Base-by-base conservation (phyloP, 2,329 filamentous ascomycete genomes). In the Cordyceps tenuipes region DNA sequence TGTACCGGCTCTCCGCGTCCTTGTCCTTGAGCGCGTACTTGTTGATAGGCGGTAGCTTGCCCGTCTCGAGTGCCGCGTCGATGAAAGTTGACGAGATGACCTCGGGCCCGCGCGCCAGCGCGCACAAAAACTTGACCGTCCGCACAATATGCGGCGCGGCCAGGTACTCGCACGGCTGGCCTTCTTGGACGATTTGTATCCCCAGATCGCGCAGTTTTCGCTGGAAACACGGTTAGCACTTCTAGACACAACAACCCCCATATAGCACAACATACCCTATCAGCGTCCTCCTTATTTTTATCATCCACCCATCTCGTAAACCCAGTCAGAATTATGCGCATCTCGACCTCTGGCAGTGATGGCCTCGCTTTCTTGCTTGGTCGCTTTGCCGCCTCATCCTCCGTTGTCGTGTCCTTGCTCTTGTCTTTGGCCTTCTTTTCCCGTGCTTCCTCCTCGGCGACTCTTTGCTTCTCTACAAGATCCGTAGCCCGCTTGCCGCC, bases 51-150 rank as follows among this genome's bases (percentile, higher is more conserved):
- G 88, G 83, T 9, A 89, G 70, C 67, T 85, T 79, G 63, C 88
- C 84, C 36, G 84, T 78, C 50, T 89, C 84, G 12, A 97, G 78
- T 51, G 88, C 90, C 26, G 83, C 79, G 60, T 93, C 89, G 61
- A 99, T 83, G 71, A 91, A 99, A 9, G 83, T 80, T 0, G 87
- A 88, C 50, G 85, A 86, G 58, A 97, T 82, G 48, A 97, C 83
- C 1, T 83, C 81, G 0, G 91, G 90, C 0, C 89, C 91, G 62
- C 85, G 86, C 19, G 94, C 91, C 31, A 99, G 77, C 13, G 91
- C 91, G 63, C 87, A 88, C 54, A 97, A 86, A 70, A 99, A 99
- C 70, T 99, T 99, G 70, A 90, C 86, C 0, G 94, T 99, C 43
- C 94, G 88, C 39, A 97, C 84, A 63, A 97, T 85, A 47, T 85